Conservation (phyloP, 2,329 filamentous ascomycete species). For the Blastomyces gilchristii region DNA sequence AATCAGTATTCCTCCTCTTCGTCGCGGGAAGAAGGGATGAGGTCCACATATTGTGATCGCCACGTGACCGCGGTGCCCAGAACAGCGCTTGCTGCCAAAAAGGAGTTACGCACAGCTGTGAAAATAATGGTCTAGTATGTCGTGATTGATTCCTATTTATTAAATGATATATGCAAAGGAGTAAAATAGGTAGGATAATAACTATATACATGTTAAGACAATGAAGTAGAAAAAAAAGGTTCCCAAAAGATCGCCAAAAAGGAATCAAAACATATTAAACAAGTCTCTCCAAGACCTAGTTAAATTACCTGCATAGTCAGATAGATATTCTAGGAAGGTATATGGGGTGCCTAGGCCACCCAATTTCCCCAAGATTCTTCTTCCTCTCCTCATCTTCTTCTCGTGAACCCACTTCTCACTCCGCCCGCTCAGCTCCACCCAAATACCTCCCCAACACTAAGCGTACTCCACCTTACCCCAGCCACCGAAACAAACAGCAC, state of each 20-base stretch:
- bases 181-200: background rate
- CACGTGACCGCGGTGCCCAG: background rate
- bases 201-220: background rate
- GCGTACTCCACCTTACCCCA: conserved; percentile 63
- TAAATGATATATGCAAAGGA: background rate
- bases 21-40: background rate
- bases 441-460: conserved; percentile 79
- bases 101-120: too few relatives aligned
- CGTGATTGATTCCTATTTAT: background rate
- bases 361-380: too few relatives aligned
- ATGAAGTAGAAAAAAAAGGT: background rate
- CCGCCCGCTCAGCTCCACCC: conserved; percentile 49
- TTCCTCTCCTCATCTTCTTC: background rate
- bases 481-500: conserved; percentile 59
- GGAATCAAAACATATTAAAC: background rate
- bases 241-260: background rate
- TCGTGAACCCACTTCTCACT: background rate
- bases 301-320: too few relatives aligned
- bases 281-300: too few relatives aligned
- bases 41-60: background rate
- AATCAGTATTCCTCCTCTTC: background rate
- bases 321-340: too few relatives aligned
- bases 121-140: too few relatives aligned
- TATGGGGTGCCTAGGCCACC: too few relatives aligned
- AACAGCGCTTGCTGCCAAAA: too few relatives aligned